Base-by-base conservation (phyloP, 2,329 filamentous ascomycete species). In the Penicillium sp. region DNA sequence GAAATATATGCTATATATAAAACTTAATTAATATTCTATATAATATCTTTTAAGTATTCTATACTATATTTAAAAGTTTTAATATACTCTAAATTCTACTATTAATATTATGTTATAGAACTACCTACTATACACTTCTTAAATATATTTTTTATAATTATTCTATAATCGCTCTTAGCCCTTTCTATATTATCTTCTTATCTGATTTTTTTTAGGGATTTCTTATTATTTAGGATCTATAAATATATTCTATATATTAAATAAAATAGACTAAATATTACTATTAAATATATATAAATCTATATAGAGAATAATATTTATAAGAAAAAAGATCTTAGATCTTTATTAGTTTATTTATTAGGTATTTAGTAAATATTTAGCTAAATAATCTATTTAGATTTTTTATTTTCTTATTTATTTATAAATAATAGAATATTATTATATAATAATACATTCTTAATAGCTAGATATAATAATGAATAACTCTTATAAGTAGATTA, bases 271-370 rank as follows among this genome's bases (percentile, higher is more conserved):
- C 14, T 27, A 29, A 29, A 46, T 4, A 16, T 4, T 26, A 26
- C 8, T 21, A 16, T 10, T 33, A 19, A 47, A 21, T 47, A 33
- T 10, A 19, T 47, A 4, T 47, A 39, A 10, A 47, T 10, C n/a
- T 19, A 26, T 46, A 11, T 59, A 57, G 16, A 27, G n/a, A 55
- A 52, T 1, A 57, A 27, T 26, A 4, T 4, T 44, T 57, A 53
- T n/a, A 23, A 27, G n/a, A 35, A 57, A 56, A 61, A 21, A 58
- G 26, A 35, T 48, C 46, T 26, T 45, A 58, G 13, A 25, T 4
- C n/a, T 37, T 50, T 23, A 29, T 60, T 23, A 35, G 33, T 16
- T 60, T 58, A 25, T 27, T 25, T 54, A 61, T 61, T 21, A 58
- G 25, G 25, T 53, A 56, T 33, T 55, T 60, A 14, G 5, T 60